Evolutionary conservation across 2,329 filamentous ascomycete species (phyloP).

Genomic region (Chaetomium sp.): DNA sequence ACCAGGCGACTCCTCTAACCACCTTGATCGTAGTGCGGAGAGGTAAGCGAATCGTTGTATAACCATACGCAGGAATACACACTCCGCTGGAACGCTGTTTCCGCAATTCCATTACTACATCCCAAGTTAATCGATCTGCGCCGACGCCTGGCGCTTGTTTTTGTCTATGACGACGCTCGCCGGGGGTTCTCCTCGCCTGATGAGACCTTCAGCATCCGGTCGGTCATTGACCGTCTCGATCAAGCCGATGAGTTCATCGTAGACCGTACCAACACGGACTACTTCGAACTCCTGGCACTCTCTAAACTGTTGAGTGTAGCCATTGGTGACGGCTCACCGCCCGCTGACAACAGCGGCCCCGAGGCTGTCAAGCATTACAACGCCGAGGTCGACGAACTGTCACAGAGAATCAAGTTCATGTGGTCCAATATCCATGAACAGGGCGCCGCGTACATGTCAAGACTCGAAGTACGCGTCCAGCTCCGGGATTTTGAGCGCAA

Average conservation of each 20-base stretch:
- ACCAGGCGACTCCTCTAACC: background rate
- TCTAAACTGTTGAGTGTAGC: conserved; percentile 66
- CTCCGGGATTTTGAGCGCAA: conserved; percentile 71
- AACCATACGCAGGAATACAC: conserved; percentile 40
- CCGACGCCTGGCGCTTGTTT: conserved; percentile 58
- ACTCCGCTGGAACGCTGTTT: conserved; percentile 52
- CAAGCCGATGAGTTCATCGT: conserved; percentile 44
- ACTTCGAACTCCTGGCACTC: conserved; percentile 58
- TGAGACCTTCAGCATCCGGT: conserved; percentile 35
- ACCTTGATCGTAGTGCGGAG: conserved; percentile 35
- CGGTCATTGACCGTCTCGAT: conserved; percentile 41
- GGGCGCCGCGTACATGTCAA: conserved; percentile 63
- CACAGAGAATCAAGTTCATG: conserved; percentile 50
- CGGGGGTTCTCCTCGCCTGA: conserved; percentile 38
- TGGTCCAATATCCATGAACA: conserved; percentile 63
- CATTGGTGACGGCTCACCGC: conserved; percentile 53
- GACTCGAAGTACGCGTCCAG: conserved; percentile 69
- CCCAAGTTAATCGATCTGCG: conserved; percentile 52
- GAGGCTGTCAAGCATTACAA: conserved; percentile 52
- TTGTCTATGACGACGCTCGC: conserved; percentile 42
- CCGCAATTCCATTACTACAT: conserved; percentile 50
- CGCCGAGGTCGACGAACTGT: conserved; percentile 60
- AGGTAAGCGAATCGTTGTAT: conserved; percentile 43
- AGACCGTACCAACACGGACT: conserved; percentile 52
- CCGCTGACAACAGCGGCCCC: conserved; percentile 21